Conservation (phyloP, 2,329 filamentous ascomycete genomes). For the Torrubiella hemipterigena region DNA sequence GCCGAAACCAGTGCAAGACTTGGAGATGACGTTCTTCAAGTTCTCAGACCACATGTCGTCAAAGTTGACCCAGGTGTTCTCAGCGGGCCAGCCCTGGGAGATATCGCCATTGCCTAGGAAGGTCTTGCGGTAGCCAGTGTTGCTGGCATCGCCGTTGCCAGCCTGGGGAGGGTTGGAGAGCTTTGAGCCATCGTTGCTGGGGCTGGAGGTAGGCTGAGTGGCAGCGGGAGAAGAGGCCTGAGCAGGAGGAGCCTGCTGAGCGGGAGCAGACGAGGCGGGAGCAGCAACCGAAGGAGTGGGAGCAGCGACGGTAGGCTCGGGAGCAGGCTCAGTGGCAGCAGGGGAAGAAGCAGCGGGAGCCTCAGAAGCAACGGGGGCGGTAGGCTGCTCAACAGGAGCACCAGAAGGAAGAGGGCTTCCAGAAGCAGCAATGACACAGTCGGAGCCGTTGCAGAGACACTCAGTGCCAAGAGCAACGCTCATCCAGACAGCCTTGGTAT, state of each 20-base stretch:
- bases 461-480: conserved; percentile 4
- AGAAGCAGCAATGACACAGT: conserved; percentile 3
- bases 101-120: conserved; percentile 17
- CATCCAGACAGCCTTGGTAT: conserved; percentile 4
- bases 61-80: conserved; percentile 15
- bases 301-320: neutral
- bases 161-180: conserved; percentile 5
- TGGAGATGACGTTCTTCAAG: conserved; percentile 10
- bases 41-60: conserved; percentile 12
- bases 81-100: conserved; percentile 16
- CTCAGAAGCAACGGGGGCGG: no score
- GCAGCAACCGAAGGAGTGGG: neutral
- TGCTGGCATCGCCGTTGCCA: conserved; percentile 9
- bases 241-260: conserved; percentile 1
- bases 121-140: conserved; percentile 12
- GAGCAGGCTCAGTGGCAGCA: neutral
- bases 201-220: neutral
- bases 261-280: neutral
- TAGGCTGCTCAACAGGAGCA: neutral
- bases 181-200: neutral
- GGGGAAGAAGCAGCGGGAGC: neutral
- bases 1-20: conserved; percentile 7
- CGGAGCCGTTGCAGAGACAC: conserved; percentile 6
- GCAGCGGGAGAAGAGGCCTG: neutral
- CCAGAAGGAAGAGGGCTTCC: neutral